Evolutionary conservation across 306 rosid genomes (phyloP).

Genomic region (Cajanus cajan): DNA sequence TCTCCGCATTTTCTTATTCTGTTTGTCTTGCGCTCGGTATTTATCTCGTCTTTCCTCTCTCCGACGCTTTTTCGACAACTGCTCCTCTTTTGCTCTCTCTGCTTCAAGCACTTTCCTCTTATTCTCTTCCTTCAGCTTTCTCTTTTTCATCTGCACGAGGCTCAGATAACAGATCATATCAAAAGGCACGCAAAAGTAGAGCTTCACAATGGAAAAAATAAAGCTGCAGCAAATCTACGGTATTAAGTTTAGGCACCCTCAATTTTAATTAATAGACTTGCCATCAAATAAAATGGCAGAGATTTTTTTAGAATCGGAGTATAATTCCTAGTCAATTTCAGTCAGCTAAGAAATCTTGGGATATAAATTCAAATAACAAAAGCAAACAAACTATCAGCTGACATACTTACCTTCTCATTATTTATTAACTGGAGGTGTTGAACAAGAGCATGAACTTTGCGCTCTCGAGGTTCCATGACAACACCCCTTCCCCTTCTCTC

Average conservation of each 20-base stretch:
- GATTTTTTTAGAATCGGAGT: not conserved
- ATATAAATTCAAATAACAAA: not conserved
- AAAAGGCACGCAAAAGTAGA: not conserved
- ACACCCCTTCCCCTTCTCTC: conserved; percentile 75
- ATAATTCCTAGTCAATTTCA: not conserved
- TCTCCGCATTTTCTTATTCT: conserved; percentile 63
- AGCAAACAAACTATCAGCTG: not conserved
- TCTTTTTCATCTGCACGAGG: conserved; percentile 62
- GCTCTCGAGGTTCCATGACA: conserved; percentile 69
- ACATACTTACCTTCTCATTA: conserved; percentile 59
- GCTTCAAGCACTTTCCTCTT: conserved; percentile 60
- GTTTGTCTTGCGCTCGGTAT: conserved; percentile 69
- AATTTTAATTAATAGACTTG: not conserved
- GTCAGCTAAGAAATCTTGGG: not conserved
- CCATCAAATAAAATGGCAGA: not conserved
- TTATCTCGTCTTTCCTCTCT: conserved; percentile 84
- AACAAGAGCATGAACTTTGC: conserved; percentile 61
- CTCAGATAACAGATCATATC: not conserved
- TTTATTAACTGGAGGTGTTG: conserved; percentile 60
- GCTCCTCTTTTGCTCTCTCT: conserved; percentile 69
- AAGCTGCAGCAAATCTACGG: not conserved
- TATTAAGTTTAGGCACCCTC: not conserved
- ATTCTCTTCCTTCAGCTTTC: conserved; percentile 67
- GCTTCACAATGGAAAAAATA: not conserved
- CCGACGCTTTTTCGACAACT: conserved; percentile 60